Base-by-base conservation (phyloP, 768 basidiomycete species). In the Pulveroboletus sp. region DNA sequence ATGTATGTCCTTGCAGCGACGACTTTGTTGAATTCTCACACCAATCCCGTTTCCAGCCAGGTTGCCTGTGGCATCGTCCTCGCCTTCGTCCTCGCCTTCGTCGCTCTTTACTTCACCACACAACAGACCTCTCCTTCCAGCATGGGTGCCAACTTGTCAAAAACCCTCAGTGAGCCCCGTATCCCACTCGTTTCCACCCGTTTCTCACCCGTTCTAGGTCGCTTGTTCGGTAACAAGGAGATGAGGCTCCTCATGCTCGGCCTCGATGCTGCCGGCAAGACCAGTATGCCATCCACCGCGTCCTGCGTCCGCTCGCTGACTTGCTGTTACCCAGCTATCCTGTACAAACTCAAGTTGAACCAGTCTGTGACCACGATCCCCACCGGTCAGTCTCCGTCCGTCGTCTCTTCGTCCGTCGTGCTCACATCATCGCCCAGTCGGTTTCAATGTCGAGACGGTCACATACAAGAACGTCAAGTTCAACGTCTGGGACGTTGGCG, bases 401-500 rank as follows among this genome's bases (percentile, higher is more conserved):
- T 15, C 14, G 8, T 9, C 7, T 12, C 31, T 24, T 12, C 30
- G 8, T 31, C 26, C 31, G 28, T 24, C 30, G 14, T 36, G 44
- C 31, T 57, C 17, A 55, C 55, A 15, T 11, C 30, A 43, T 14
- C 35, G 6, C 40, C 3, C 61, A 92, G 93, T 96, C 66, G 95
- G 95, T 21, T 98, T 98, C 81, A 98, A 98, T 64, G 95, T 98
- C 52, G 95, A 98, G 73, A 98, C 95, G 4, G 95, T 98, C 46
- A 96, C 93, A 41, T 98, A 98, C 75, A 96, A 96, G 80, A 97
- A 98, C 55, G 93, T 92, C 64, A 90, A 90, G 68, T 93, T 92
- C 75, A 92, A 91, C 58, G 86, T 90, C 7, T 89, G 93, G 92
- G 93, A 96, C 66, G 95, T 98, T 36, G 95, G 95, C 61, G 95